phyloP scores from a whole-genome alignment of 176 grass and related monocot genomes.

The Carex pumila region DNA sequence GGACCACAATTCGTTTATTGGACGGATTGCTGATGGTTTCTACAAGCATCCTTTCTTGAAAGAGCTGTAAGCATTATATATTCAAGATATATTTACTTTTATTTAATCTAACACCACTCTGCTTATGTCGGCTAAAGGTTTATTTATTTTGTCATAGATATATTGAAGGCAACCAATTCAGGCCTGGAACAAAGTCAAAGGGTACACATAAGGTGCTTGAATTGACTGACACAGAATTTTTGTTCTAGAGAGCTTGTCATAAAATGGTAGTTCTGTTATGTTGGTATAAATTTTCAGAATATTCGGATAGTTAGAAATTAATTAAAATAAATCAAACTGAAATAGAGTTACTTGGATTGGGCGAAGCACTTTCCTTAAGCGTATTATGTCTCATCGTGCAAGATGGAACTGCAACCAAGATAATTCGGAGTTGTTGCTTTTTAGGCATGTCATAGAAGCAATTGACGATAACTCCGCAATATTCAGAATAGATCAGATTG shows the following conservation, averaged over 20 bases:
- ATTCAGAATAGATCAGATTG: too few relatives aligned
- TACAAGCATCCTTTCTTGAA: constrained; percentile 91
- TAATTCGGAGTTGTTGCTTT: too few relatives aligned
- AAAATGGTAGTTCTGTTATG: constrained; percentile 14
- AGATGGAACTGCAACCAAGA: too few relatives aligned
- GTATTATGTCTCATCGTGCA: too few relatives aligned
- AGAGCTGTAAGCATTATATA: constrained; percentile 55
- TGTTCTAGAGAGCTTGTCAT: constrained; percentile 38
- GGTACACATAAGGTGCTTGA: constrained; percentile 88
- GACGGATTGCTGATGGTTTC: constrained; percentile 81
- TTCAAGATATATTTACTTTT: background rate
- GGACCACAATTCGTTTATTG: constrained; percentile 86
- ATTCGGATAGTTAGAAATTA: too few relatives aligned
- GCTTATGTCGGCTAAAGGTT: background rate
- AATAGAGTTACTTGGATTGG: too few relatives aligned
- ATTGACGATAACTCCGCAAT: too few relatives aligned
- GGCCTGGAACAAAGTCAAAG: constrained; percentile 67
- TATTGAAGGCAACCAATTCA: constrained; percentile 88
- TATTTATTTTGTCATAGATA: constrained; percentile 41
- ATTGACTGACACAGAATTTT: constrained; percentile 58
- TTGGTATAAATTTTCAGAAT: too few relatives aligned
- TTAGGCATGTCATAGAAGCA: too few relatives aligned
- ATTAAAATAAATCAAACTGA: too few relatives aligned
- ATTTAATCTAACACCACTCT: background rate
- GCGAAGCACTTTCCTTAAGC: too few relatives aligned